phyloP scores from a whole-genome alignment of 2,329 filamentous ascomycete genomes.

The Xylariaceae sp. region DNA sequence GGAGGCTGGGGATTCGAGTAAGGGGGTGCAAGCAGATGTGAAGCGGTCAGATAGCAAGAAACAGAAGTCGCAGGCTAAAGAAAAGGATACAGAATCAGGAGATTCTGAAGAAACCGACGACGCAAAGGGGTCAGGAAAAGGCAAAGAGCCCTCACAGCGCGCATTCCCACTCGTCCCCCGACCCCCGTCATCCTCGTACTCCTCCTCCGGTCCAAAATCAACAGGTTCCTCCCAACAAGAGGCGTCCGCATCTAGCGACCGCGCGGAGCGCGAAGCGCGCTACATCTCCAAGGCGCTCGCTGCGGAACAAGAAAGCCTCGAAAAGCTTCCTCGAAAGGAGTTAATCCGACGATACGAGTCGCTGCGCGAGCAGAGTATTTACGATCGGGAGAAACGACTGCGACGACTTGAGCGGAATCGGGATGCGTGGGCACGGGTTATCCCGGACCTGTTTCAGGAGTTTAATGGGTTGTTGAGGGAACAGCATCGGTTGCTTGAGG shows the following conservation, averaged over 20 bases:
- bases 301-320: constrained; percentile 24
- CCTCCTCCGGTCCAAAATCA: constrained; percentile 12
- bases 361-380: constrained; percentile 39
- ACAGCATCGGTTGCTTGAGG: constrained; percentile 31
- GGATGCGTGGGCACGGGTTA: constrained; percentile 41
- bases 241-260: background rate
- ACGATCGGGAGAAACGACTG: constrained; percentile 45
- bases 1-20: constrained; percentile 9
- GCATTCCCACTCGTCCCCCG: constrained; percentile 9
- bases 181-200: constrained; percentile 16
- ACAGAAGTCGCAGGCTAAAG: constrained; percentile 24
- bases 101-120: background rate
- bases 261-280: constrained; percentile 21
- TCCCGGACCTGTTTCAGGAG: constrained; percentile 42
- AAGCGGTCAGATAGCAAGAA: constrained; percentile 17
- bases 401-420: constrained; percentile 43
- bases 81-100: constrained; percentile 22
- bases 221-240: constrained; percentile 8
- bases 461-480: constrained; percentile 34
- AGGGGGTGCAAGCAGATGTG: constrained; percentile 2
- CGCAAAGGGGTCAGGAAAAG: background rate
- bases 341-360: constrained; percentile 37
- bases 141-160: constrained; percentile 13
- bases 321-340: constrained; percentile 28
- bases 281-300: constrained; percentile 25